These are phyloP conservation scores for Elaphomyces granulatus DNA, from an alignment of 495 filamentous ascomycete species.

Conservation along the genomic window DNA sequence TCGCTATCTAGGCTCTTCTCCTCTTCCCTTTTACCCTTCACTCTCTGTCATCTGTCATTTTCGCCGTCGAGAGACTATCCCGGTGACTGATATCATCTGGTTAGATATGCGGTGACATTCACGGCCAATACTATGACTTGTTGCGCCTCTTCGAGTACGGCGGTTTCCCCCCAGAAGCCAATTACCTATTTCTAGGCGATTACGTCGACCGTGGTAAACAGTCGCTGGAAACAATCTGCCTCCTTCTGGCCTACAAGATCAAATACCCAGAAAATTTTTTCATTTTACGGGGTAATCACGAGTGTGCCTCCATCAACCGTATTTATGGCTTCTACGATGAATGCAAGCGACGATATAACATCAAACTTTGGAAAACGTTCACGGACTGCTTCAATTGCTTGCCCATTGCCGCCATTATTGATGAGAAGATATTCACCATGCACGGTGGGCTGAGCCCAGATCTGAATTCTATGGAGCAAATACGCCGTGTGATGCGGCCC, in stretches of 20 bases:
- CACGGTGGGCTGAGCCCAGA: slow-evolving; percentile 96
- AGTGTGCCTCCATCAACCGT: slow-evolving; percentile 98
- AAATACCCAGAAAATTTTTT: slow-evolving; percentile 99
- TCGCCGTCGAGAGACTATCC: too few species aligned
- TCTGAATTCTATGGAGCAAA: slow-evolving; percentile 99
- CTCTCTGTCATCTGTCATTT: not conserved
- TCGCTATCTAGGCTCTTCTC: slow-evolving; percentile 2
- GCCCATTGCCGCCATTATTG: slow-evolving; percentile 98
- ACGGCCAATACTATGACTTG: slow-evolving; percentile 98
- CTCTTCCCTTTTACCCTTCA: not conserved
- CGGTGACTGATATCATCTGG: not conserved
- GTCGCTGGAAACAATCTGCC: slow-evolving; percentile 97
- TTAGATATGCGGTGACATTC: slow-evolving; percentile 98
- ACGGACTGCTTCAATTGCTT: slow-evolving; percentile 99
- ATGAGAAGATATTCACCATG: slow-evolving; percentile 99
- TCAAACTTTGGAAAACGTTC: slow-evolving; percentile 99
- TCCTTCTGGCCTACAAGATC: slow-evolving; percentile 98
- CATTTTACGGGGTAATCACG: slow-evolving; percentile 95
- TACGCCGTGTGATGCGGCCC: slow-evolving; percentile 94
- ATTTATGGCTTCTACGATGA: slow-evolving; percentile 99
- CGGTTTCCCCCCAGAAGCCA: slow-evolving; percentile 95
- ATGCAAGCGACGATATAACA: slow-evolving; percentile 98
- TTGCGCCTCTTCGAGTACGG: slow-evolving; percentile 97
- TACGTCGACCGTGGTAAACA: slow-evolving; percentile 99
- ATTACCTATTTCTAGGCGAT: slow-evolving; percentile 98